Percentiles rank a stretch among this genome's conserved stretches.
phyloP scores from a whole-genome alignment of 257 asterid genomes.

The Vinca minor region DNA sequence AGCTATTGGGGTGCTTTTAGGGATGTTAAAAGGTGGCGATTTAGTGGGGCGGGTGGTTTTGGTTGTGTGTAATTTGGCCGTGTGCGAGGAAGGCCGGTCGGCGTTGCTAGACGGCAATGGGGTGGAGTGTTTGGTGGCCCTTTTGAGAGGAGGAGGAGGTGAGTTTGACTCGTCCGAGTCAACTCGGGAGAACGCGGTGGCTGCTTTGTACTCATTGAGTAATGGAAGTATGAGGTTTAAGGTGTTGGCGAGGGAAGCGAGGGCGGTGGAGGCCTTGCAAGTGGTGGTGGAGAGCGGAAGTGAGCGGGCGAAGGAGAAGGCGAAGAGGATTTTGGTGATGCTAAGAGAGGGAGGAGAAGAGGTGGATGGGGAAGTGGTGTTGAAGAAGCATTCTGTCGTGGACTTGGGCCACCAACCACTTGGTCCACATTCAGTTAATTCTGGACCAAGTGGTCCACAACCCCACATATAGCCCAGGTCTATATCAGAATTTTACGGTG shows the following conservation, averaged over 20 bases:
- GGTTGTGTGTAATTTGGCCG: constrained; percentile 76
- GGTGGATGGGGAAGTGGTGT: constrained; percentile 71
- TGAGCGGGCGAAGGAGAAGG: constrained; percentile 70
- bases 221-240: constrained; percentile 67
- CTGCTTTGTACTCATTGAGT: constrained; percentile 61
- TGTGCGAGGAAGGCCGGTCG: constrained; percentile 56
- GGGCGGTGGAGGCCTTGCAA: constrained; percentile 50
- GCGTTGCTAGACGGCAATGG: constrained; percentile 63
- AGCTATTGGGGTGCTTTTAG: constrained; percentile 42
- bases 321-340: constrained; percentile 38
- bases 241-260: constrained; percentile 55
- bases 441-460: too few species aligned
- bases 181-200: constrained; percentile 66
- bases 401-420: too few species aligned
- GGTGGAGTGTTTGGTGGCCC: constrained; percentile 44
- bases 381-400: too few species aligned
- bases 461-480: too few species aligned
- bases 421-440: too few species aligned
- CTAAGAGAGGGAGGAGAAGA: constrained; percentile 40
- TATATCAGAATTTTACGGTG: too few species aligned
- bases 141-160: constrained; percentile 36
- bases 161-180: constrained; percentile 42
- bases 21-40: constrained; percentile 40
- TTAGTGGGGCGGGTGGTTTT: constrained; percentile 59
- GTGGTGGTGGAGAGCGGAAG: constrained; percentile 50